Evolutionary conservation across 306 rosid species (phyloP).

Genomic region (Malus sylvestris): DNA sequence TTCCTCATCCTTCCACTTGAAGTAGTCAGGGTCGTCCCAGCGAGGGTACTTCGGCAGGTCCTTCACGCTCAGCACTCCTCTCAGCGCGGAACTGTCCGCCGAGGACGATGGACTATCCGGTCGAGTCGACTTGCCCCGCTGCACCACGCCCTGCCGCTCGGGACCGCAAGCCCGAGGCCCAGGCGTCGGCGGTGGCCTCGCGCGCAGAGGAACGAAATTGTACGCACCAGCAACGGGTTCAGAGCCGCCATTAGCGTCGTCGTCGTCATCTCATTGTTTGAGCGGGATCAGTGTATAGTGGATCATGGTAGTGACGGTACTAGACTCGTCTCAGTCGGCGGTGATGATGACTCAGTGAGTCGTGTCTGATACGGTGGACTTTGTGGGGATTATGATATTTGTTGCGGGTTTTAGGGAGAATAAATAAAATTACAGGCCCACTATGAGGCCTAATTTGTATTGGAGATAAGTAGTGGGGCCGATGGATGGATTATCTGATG

Average conservation of each 20-base stretch:
- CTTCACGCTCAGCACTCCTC: constrained; percentile 15
- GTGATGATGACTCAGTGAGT: neutral
- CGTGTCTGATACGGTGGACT: neutral
- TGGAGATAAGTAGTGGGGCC: neutral
- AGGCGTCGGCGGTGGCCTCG: constrained; percentile 32
- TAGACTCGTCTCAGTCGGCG: neutral
- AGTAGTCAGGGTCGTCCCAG: constrained; percentile 49
- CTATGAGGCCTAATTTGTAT: neutral
- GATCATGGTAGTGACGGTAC: neutral
- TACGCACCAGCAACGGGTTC: constrained; percentile 30
- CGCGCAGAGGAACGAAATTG: constrained; percentile 35
- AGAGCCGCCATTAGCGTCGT: constrained; percentile 40
- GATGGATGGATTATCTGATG: neutral
- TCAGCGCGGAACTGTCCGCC: constrained; percentile 10
- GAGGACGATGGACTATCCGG: constrained; percentile 16
- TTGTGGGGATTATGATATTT: neutral
- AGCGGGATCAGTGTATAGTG: neutral
- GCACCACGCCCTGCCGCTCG: constrained; percentile 30
- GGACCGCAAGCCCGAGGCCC: constrained; percentile 12
- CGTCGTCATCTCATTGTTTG: neutral
- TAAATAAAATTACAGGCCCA: neutral
- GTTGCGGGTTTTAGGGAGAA: too few relatives aligned
- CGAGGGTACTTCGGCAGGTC: constrained; percentile 21
- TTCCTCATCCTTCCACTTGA: constrained; percentile 64
- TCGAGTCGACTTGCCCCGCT: constrained; percentile 32